phyloP scores from a whole-genome alignment of 768 basidiomycete genomes.

The Lenzites betulinus region DNA sequence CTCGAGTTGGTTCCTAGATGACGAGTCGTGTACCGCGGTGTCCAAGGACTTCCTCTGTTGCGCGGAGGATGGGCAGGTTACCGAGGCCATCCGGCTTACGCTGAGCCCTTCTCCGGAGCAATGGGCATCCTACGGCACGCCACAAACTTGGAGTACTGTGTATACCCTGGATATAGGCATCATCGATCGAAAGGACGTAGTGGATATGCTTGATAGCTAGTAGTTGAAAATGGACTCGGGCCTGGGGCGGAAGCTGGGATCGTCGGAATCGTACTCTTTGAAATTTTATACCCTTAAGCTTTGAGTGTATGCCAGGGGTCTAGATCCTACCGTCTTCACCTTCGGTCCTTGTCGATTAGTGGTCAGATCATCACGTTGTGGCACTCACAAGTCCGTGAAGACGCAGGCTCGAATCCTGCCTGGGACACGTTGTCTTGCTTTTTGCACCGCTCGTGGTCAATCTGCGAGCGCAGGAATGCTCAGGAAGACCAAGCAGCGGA shows the following conservation, averaged over 20 bases:
- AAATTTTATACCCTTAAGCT: too few species aligned
- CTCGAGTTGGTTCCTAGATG: background rate
- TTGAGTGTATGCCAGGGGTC: too few species aligned
- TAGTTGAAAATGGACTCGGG: too few species aligned
- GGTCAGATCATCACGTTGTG: slow-evolving; percentile 11
- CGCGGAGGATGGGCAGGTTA: background rate
- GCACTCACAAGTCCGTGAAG: slow-evolving; percentile 2
- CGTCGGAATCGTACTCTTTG: background rate
- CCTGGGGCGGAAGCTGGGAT: too few species aligned
- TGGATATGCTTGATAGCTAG: too few species aligned
- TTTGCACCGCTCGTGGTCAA: background rate
- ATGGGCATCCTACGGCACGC: background rate
- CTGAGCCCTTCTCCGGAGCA: background rate
- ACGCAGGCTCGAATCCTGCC: slow-evolving; percentile 8
- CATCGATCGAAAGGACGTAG: background rate
- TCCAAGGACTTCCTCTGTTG: background rate
- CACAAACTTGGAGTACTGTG: background rate
- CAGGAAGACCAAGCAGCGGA: too few species aligned
- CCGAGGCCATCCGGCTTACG: background rate
- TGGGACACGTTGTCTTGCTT: background rate
- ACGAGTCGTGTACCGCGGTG: background rate
- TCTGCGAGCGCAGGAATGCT: too few species aligned
- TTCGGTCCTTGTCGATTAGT: slow-evolving; percentile 7
- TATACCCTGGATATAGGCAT: background rate
- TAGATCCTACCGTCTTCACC: background rate